Percentiles rank a stretch among this genome's conserved stretches.
phyloP scores from a whole-genome alignment of 345 rosid genomes.

The Mangifera indica region DNA sequence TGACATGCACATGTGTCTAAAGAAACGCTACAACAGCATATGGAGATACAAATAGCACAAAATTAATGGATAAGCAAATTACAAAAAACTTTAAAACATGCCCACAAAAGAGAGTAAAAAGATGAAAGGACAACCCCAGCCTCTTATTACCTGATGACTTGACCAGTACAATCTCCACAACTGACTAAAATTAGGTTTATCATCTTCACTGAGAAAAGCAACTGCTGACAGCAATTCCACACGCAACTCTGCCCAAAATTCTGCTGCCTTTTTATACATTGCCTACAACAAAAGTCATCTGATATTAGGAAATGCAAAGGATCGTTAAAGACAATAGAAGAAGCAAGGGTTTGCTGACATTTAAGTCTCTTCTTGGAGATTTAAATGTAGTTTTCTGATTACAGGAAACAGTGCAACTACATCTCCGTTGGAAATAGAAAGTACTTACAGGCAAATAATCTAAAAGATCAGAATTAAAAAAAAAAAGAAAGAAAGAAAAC shows the following conservation, averaged over 20 bases:
- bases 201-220: conserved; percentile 74
- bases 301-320: conserved; percentile 12
- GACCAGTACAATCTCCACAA: conserved; percentile 99
- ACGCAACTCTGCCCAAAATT: conserved; percentile 98
- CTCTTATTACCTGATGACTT: conserved; percentile 82
- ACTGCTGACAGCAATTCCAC: conserved; percentile 87
- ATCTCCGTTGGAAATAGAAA: no score
- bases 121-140: not conserved
- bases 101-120: not conserved
- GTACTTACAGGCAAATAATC: no score
- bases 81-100: conserved; percentile 5
- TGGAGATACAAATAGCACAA: conserved; percentile 14
- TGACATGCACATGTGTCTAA: conserved; percentile 98
- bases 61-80: not conserved
- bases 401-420: no score
- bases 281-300: conserved; percentile 44
- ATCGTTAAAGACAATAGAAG: not conserved
- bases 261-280: conserved; percentile 90
- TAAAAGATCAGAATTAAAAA: no score
- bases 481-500: no score
- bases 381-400: no score
- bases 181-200: conserved; percentile 85
- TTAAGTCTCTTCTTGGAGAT: no score
- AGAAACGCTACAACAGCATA: conserved; percentile 75
- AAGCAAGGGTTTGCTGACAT: not conserved